A percentile compares a stretch with the other conserved stretches of the same genome.
Evolutionary conservation across 2,329 filamentous ascomycete genomes (phyloP).

Genomic region (Dactylonectria macrodidyma): DNA sequence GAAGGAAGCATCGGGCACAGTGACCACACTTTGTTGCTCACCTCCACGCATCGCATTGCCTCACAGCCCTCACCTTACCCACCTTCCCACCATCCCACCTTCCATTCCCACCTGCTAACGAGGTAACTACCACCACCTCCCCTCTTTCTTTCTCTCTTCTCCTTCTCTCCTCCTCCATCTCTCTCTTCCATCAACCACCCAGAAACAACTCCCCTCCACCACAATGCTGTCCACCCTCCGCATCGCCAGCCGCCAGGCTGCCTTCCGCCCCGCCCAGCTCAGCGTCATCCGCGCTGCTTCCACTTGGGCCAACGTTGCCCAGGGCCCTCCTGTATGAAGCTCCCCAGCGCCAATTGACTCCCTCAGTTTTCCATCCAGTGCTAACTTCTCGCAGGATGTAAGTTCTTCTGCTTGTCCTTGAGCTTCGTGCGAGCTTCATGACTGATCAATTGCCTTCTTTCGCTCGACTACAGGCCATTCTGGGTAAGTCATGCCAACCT

Average conservation of each 20-base stretch:
- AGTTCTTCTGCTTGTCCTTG: slow-evolving; percentile 42
- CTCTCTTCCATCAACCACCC: slow-evolving; percentile 30
- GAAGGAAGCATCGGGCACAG: slow-evolving; percentile 21
- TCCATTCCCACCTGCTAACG: slow-evolving; percentile 24
- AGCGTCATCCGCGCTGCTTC: slow-evolving; percentile 74
- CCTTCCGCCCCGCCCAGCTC: slow-evolving; percentile 57
- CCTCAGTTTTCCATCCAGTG: slow-evolving; percentile 24
- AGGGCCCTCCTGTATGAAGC: slow-evolving; percentile 89
- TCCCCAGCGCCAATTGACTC: slow-evolving; percentile 33
- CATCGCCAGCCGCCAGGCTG: slow-evolving; percentile 66
- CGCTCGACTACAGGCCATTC: slow-evolving; percentile 73
- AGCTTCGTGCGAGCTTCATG: slow-evolving; percentile 36
- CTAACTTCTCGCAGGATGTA: slow-evolving; percentile 55
- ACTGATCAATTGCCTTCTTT: slow-evolving; percentile 43
- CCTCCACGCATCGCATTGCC: slow-evolving; percentile 44
- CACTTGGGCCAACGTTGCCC: slow-evolving; percentile 91
- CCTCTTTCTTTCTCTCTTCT: slow-evolving; percentile 5
- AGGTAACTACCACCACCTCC: slow-evolving; percentile 11
- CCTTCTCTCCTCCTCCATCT: slow-evolving; percentile 25
- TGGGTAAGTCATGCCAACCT: slow-evolving; percentile 67
- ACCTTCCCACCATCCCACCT: slow-evolving; percentile 28
- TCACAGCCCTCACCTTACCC: slow-evolving; percentile 40
- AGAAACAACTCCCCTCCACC: slow-evolving; percentile 38
- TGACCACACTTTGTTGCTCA: slow-evolving; percentile 42
- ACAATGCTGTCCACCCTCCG: slow-evolving; percentile 72